phyloP scores from a whole-genome alignment of 2,329 filamentous ascomycete species.

The Pseudohalonectria lignicola region DNA sequence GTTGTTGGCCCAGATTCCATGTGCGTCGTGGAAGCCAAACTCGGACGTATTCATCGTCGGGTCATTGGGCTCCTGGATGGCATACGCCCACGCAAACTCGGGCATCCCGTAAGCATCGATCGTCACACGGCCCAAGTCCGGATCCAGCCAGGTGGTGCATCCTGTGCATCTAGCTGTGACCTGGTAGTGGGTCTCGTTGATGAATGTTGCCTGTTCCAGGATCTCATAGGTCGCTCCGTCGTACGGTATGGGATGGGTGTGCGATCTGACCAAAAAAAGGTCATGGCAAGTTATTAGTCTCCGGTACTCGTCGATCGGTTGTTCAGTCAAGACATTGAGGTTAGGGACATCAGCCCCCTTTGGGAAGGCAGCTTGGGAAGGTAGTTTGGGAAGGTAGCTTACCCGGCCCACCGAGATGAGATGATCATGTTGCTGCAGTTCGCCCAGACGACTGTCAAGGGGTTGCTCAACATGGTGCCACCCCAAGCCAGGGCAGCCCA shows the following conservation, averaged over 20 bases:
- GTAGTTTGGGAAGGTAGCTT: not conserved
- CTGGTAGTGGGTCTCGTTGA: constrained; percentile 28
- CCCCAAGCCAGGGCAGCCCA: constrained; percentile 12
- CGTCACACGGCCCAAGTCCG: not conserved
- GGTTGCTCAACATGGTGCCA: constrained; percentile 9
- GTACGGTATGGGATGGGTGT: constrained; percentile 18
- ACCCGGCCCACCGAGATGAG: constrained; percentile 6
- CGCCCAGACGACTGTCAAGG: constrained; percentile 9
- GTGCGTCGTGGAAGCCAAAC: not conserved
- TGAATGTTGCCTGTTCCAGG: constrained; percentile 22
- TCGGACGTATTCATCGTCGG: not conserved
- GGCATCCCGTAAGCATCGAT: not conserved
- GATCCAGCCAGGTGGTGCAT: constrained; percentile 16
- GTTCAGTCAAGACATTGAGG: not conserved
- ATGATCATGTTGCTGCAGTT: constrained; percentile 4
- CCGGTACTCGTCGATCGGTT: not conserved
- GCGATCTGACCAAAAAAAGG: constrained; percentile 11
- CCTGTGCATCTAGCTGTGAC: constrained; percentile 26
- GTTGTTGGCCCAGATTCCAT: not conserved
- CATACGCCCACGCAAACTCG: not conserved
- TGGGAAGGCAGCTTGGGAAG: not conserved
- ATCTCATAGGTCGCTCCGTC: constrained; percentile 17
- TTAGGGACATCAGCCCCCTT: not conserved
- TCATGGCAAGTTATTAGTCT: not conserved
- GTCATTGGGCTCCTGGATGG: not conserved